A percentile compares a stretch with the other conserved stretches of the same genome.
Evolutionary conservation across 176 grass and related monocot genomes (phyloP).

Genomic region (Saccharum spontaneum): DNA sequence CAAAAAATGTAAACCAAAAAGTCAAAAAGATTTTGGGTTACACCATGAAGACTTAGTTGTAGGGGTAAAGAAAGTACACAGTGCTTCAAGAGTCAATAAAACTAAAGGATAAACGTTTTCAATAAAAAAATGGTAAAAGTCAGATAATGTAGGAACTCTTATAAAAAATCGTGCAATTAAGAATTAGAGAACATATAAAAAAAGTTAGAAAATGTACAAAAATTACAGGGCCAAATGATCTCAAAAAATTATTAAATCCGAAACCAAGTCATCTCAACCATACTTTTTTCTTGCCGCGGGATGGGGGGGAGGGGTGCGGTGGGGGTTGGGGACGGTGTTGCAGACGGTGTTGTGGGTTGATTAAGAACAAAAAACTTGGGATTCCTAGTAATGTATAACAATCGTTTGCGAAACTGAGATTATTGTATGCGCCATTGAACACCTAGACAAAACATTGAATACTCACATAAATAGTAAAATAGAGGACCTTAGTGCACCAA

Average conservation of each 20-base stretch:
- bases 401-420: neutral
- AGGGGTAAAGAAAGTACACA: neutral
- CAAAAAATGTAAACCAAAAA: neutral
- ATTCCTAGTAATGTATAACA: neutral
- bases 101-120: neutral
- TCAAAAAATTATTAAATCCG: neutral
- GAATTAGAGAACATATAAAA: neutral
- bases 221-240: neutral
- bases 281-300: too few species aligned
- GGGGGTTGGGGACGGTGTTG: too few species aligned
- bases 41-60: too few species aligned
- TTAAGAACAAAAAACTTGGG: neutral
- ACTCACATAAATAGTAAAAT: neutral
- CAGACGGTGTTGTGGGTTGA: too few species aligned
- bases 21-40: neutral
- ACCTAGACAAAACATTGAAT: neutral
- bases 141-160: neutral
- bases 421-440: neutral
- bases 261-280: neutral
- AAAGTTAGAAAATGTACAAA: neutral
- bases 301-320: too few species aligned
- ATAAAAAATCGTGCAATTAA: neutral
- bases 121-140: neutral
- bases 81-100: neutral
- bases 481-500: neutral